phyloP scores from a whole-genome alignment of 2,329 filamentous ascomycete genomes.

The Helotiales sp. region DNA sequence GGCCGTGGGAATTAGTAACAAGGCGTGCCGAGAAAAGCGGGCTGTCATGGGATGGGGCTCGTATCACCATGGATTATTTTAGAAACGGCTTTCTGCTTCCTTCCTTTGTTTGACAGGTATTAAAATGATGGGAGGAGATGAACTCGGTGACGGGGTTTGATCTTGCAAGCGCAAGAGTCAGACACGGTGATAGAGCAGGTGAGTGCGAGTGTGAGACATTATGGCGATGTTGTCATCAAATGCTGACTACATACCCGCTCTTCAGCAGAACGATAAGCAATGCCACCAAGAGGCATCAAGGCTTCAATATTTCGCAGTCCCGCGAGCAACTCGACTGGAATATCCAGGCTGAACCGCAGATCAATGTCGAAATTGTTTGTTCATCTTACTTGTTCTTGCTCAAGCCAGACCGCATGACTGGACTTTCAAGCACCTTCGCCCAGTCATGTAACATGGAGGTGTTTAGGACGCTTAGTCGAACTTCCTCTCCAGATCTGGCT shows the following conservation, averaged over 20 bases:
- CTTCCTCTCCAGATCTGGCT: slow-evolving; percentile 50
- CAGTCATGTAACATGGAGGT: slow-evolving; percentile 53
- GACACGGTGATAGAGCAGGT: not conserved
- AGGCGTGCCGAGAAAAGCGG: not conserved
- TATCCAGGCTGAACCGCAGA: not conserved
- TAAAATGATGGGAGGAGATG: not conserved
- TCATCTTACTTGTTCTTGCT: slow-evolving; percentile 14
- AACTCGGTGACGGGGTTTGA: not conserved
- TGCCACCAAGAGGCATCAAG: not conserved
- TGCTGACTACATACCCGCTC: slow-evolving; percentile 6
- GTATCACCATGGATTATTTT: not conserved
- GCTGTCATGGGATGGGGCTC: not conserved
- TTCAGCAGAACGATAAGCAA: not conserved
- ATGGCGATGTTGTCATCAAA: not conserved
- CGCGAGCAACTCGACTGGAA: too few relatives aligned
- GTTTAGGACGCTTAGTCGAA: slow-evolving; percentile 50
- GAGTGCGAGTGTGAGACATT: not conserved
- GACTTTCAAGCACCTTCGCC: slow-evolving; percentile 42
- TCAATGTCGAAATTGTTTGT: not conserved
- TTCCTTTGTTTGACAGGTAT: not conserved
- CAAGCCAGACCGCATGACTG: slow-evolving; percentile 33
- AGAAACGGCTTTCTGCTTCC: not conserved
- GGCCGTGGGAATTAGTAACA: not conserved
- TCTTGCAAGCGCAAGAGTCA: not conserved
- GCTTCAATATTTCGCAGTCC: not conserved